Conservation (phyloP, 202 grass and related monocot species). For the Panicum hallii region DNA sequence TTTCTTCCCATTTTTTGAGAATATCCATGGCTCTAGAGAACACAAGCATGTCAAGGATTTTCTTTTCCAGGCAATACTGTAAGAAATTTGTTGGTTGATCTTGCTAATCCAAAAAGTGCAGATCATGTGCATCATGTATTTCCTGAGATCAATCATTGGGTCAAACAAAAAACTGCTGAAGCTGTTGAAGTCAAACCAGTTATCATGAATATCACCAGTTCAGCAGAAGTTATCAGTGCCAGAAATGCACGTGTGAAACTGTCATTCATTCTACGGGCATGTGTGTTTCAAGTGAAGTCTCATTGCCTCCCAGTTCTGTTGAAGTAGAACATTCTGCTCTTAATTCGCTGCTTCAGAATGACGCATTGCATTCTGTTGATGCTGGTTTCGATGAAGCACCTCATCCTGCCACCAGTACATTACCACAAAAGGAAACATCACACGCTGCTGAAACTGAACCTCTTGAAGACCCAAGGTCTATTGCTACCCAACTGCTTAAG, state of each 20-base stretch:
- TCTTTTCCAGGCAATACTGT: conserved; percentile 30
- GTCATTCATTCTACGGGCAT: not conserved
- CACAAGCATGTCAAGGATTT: not conserved
- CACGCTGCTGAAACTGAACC: not conserved
- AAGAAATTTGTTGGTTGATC: not conserved
- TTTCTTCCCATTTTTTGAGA: not conserved
- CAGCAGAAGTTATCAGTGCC: not conserved
- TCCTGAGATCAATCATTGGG: not conserved
- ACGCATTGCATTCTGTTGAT: not conserved
- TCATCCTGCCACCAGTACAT: not conserved
- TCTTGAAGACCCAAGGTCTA: not conserved
- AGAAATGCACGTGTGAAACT: not conserved
- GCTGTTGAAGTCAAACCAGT: not conserved
- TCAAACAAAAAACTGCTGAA: conserved; percentile 28
- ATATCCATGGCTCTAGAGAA: not conserved
- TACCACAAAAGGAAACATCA: not conserved
- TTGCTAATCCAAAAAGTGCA: not conserved
- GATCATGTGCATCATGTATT: not conserved
- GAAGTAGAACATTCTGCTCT: not conserved
- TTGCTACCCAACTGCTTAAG: not conserved
- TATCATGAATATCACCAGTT: not conserved
- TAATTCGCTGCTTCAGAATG: not conserved
- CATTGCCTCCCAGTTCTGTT: not conserved
- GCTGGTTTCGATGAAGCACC: not conserved
- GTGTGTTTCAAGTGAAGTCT: not conserved